Evolutionary conservation across 331 rosid genomes (phyloP).

Genomic region (Rosa hybrid): DNA sequence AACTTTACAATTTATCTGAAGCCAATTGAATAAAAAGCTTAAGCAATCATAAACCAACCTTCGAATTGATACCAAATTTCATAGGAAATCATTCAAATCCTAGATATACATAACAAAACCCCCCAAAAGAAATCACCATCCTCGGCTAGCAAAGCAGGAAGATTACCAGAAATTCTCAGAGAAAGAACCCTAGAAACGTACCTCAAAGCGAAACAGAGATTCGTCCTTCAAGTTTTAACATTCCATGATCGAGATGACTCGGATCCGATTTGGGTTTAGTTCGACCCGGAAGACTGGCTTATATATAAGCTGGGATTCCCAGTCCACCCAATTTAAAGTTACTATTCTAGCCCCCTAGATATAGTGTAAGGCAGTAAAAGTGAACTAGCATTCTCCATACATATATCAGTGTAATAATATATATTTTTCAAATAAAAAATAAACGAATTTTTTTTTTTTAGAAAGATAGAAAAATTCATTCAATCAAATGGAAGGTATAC

Average conservation of each 20-base stretch:
- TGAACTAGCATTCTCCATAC: too few relatives aligned
- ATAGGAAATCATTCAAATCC: background rate
- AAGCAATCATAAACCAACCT: background rate
- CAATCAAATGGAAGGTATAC: too few relatives aligned
- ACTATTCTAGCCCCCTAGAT: too few relatives aligned
- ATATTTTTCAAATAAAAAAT: too few relatives aligned
- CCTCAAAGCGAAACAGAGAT: background rate
- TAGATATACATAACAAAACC: background rate
- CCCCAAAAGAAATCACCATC: background rate
- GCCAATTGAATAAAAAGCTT: background rate
- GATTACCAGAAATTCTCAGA: background rate
- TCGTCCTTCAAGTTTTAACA: background rate
- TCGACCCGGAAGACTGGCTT: background rate
- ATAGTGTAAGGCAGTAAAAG: too few relatives aligned
- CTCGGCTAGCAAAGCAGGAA: background rate
- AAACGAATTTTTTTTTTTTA: too few relatives aligned
- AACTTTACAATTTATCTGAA: background rate
- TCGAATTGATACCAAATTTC: background rate
- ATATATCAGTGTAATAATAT: too few relatives aligned
- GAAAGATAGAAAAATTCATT: too few relatives aligned
- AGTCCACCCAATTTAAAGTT: too few relatives aligned
- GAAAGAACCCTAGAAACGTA: slow-evolving; percentile 1
- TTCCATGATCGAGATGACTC: background rate
- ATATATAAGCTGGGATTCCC: too few relatives aligned
- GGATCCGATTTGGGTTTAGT: background rate